phyloP scores from a whole-genome alignment of 108 stramenopile species.

The Skeletonema potamos region DNA sequence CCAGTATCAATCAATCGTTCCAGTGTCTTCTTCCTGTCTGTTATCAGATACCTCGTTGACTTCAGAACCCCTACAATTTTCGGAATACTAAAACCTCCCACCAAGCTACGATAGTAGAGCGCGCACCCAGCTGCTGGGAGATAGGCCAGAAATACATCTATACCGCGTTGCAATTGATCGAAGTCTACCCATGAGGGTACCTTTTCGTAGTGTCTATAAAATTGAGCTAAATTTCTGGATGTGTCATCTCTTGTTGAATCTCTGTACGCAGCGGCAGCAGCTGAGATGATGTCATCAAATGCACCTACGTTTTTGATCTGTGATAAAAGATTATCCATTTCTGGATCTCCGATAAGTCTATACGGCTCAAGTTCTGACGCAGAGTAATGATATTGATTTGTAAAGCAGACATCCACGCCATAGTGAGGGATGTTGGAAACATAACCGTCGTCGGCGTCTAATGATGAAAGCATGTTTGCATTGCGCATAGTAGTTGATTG shows the following conservation, averaged over 20 bases:
- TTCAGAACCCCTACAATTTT: constrained; percentile 71
- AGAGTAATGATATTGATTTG: constrained; percentile 46
- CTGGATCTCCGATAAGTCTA: constrained; percentile 63
- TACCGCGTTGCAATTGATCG: constrained; percentile 71
- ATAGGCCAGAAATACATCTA: constrained; percentile 74
- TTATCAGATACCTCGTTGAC: constrained; percentile 68
- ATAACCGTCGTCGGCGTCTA: not conserved
- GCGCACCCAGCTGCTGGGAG: constrained; percentile 54
- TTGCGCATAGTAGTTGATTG: constrained; percentile 8
- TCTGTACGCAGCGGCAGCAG: not conserved
- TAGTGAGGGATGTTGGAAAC: constrained; percentile 18
- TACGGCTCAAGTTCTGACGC: constrained; percentile 61
- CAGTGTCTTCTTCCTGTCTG: constrained; percentile 43
- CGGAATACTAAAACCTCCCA: constrained; percentile 80
- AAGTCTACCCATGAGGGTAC: constrained; percentile 74
- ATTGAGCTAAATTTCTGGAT: constrained; percentile 1
- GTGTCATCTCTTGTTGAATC: not conserved
- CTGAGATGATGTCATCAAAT: constrained; percentile 53
- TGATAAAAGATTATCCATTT: constrained; percentile 59
- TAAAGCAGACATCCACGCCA: constrained; percentile 25
- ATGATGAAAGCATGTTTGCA: constrained; percentile 1
- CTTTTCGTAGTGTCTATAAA: constrained; percentile 31
- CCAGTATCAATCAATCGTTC: constrained; percentile 76
- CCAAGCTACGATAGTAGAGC: constrained; percentile 68
- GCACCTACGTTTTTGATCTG: constrained; percentile 50